phyloP scores from a whole-genome alignment of 768 basidiomycete species.

The Podaxis carcinomalis region DNA sequence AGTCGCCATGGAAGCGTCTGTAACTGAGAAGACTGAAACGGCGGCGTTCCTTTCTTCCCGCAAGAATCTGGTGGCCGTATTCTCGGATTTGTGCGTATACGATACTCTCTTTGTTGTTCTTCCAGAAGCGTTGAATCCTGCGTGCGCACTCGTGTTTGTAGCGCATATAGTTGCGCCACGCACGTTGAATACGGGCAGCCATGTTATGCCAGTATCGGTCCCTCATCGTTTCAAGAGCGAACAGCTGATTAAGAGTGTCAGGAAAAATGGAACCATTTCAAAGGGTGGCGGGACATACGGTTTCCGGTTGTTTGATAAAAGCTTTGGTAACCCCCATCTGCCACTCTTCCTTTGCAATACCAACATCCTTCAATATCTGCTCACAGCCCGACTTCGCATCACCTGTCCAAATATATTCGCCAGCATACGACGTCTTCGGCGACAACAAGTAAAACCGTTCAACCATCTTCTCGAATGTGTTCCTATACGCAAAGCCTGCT shows the following conservation, averaged over 20 bases:
- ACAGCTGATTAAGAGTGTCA: constrained; percentile 54
- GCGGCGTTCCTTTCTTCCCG: constrained; percentile 87
- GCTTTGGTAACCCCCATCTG: constrained; percentile 99
- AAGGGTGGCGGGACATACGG: constrained; percentile 44
- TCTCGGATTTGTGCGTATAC: constrained; percentile 90
- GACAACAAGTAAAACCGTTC: constrained; percentile 97
- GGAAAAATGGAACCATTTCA: constrained; percentile 1
- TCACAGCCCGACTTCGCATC: constrained; percentile 89
- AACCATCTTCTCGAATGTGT: constrained; percentile 99
- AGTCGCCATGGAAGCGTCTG: constrained; percentile 94
- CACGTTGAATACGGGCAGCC: constrained; percentile 94
- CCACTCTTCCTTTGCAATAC: constrained; percentile 97
- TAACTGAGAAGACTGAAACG: constrained; percentile 92
- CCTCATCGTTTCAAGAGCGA: constrained; percentile 97
- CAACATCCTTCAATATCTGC: constrained; percentile 89
- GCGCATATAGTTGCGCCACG: constrained; percentile 93
- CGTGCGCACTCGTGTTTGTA: constrained; percentile 94
- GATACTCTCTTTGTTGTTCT: constrained; percentile 92
- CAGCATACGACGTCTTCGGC: constrained; percentile 93
- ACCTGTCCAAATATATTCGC: constrained; percentile 96
- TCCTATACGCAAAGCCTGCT: constrained; percentile 97
- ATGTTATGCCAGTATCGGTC: constrained; percentile 99
- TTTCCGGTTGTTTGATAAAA: constrained; percentile 99
- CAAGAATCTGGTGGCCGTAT: constrained; percentile 90
- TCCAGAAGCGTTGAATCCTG: constrained; percentile 98